A percentile compares a stretch with the other conserved stretches of the same genome.
phyloP scores from a whole-genome alignment of 805 yeast genomes.

The Candida taoyuanica region DNA sequence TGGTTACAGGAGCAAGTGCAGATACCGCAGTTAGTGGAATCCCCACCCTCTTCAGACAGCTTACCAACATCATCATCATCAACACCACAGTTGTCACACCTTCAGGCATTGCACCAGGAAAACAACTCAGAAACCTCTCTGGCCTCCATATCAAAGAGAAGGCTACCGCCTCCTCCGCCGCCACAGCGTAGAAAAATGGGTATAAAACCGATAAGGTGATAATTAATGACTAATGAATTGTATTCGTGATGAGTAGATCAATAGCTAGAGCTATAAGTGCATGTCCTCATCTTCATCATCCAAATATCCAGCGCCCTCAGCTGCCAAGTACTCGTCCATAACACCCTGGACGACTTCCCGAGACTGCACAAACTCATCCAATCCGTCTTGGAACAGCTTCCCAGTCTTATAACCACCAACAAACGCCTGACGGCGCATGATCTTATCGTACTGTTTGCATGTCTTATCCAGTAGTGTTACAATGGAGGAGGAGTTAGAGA shows the following conservation, averaged over 20 bases:
- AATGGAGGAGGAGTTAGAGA: constrained; percentile 79
- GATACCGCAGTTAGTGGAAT: neutral
- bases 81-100: constrained; percentile 2
- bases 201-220: too few species aligned
- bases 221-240: neutral
- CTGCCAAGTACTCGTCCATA: constrained; percentile 73
- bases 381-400: constrained; percentile 34
- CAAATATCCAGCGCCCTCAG: constrained; percentile 48
- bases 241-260: too few species aligned
- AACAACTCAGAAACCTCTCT: constrained; percentile 33
- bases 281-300: constrained; percentile 35
- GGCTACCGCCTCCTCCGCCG: constrained; percentile 35
- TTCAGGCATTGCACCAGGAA: constrained; percentile 4
- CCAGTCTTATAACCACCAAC: constrained; percentile 64
- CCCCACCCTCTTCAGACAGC: neutral
- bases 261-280: neutral
- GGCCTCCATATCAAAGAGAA: constrained; percentile 29
- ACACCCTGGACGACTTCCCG: constrained; percentile 70
- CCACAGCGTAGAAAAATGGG: too few species aligned
- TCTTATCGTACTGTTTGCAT: constrained; percentile 71
- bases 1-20: constrained; percentile 25
- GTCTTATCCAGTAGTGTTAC: constrained; percentile 61
- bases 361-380: constrained; percentile 70
- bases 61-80: neutral
- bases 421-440: constrained; percentile 79